Evolutionary conservation across 441 rosid species (phyloP).

Genomic region (Erodium texanum): DNA sequence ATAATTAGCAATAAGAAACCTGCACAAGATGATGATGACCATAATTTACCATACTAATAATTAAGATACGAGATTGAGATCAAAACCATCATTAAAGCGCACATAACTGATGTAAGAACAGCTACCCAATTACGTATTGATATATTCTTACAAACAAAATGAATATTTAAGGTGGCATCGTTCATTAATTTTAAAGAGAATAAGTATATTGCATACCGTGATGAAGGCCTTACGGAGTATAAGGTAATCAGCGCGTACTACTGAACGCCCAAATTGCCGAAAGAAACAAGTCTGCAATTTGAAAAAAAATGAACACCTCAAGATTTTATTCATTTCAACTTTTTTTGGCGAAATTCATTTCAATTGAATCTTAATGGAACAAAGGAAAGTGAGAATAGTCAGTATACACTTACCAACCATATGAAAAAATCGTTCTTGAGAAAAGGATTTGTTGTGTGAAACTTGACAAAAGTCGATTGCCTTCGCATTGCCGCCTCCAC

Average conservation of each 20-base stretch:
- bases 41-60: background rate
- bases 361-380: background rate
- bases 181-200: background rate
- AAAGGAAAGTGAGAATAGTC: slow-evolving; percentile 9
- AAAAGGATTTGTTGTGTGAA: slow-evolving; percentile 50
- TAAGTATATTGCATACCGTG: slow-evolving; percentile 33
- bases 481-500: slow-evolving; percentile 45
- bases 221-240: slow-evolving; percentile 80
- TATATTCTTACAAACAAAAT: background rate
- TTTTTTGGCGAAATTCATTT: no score
- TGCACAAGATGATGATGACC: background rate
- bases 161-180: background rate
- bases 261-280: slow-evolving; percentile 71
- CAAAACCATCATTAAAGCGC: background rate
- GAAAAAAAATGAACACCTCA: slow-evolving; percentile 9
- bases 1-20: background rate
- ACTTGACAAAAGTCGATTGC: slow-evolving; percentile 66
- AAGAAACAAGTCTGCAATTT: slow-evolving; percentile 69
- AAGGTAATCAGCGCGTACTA: slow-evolving; percentile 73
- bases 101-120: background rate
- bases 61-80: background rate
- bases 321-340: slow-evolving; percentile 10
- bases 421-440: slow-evolving; percentile 44
- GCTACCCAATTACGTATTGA: background rate
- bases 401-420: slow-evolving; percentile 60